Conservation (phyloP, 805 yeast genomes). For the Candida boleticola region DNA sequence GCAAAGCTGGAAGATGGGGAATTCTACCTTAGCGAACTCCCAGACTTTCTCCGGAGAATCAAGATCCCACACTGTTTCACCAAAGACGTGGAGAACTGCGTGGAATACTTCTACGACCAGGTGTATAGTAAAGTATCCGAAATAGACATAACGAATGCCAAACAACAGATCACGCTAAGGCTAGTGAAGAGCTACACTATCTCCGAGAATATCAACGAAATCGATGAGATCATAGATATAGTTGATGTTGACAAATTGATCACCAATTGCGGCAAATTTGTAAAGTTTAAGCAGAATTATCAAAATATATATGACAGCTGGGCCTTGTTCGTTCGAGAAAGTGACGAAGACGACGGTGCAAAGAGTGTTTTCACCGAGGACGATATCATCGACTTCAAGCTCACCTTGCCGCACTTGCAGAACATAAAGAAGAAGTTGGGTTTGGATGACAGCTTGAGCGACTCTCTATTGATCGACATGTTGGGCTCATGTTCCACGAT, state of each 20-base stretch:
- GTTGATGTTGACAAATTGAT: constrained; percentile 41
- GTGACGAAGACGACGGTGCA: neutral
- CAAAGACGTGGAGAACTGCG: constrained; percentile 27
- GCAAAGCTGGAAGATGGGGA: constrained; percentile 19
- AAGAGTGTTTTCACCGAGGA: neutral
- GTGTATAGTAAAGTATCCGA: constrained; percentile 11
- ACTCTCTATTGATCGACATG: constrained; percentile 40
- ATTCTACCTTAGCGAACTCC: constrained; percentile 24
- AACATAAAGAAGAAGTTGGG: constrained; percentile 25
- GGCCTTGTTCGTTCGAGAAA: constrained; percentile 25
- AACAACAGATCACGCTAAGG: constrained; percentile 24
- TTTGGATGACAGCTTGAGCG: constrained; percentile 30
- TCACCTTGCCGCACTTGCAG: constrained; percentile 29
- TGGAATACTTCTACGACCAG: constrained; percentile 33
- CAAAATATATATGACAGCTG: constrained; percentile 28
- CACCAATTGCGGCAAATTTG: constrained; percentile 21
- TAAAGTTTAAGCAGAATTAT: constrained; percentile 33
- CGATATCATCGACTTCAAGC: constrained; percentile 13
- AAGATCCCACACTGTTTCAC: constrained; percentile 31
- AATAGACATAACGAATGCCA: constrained; percentile 13
- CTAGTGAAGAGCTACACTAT: constrained; percentile 31
- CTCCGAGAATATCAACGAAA: constrained; percentile 13
- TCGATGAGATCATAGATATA: constrained; percentile 31
- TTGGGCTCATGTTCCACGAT: constrained; percentile 29
- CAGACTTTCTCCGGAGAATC: constrained; percentile 21